phyloP scores from a whole-genome alignment of 305 asterid species.

The Rubia occidens region DNA sequence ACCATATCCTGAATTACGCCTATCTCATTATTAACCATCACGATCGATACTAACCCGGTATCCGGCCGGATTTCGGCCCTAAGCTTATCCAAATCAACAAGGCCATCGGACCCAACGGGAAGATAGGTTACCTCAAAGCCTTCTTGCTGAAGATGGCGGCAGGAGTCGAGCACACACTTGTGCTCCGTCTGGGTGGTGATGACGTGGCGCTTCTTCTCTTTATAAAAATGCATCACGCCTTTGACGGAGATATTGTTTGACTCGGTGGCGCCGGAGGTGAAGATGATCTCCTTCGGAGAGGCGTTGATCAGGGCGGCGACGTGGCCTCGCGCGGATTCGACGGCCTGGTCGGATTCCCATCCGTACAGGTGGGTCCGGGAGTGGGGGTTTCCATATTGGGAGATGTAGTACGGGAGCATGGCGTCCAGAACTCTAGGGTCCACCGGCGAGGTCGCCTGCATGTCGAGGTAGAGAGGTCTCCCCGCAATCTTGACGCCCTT shows the following conservation, averaged over 20 bases:
- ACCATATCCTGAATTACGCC: slow-evolving; percentile 85
- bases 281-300: slow-evolving; percentile 82
- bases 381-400: slow-evolving; percentile 84
- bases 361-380: slow-evolving; percentile 95
- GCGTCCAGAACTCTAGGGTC: slow-evolving; percentile 88
- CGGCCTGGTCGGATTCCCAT: slow-evolving; percentile 91
- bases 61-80: slow-evolving; percentile 67
- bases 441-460: slow-evolving; percentile 94
- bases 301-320: slow-evolving; percentile 59
- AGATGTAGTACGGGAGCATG: slow-evolving; percentile 74
- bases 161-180: slow-evolving; percentile 87
- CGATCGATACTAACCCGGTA: slow-evolving; percentile 76
- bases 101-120: slow-evolving; percentile 68
- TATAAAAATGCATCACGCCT: slow-evolving; percentile 79
- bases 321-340: slow-evolving; percentile 57
- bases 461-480: slow-evolving; percentile 82
- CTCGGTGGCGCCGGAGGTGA: slow-evolving; percentile 95
- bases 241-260: slow-evolving; percentile 78
- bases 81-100: slow-evolving; percentile 52
- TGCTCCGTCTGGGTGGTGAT: slow-evolving; percentile 97
- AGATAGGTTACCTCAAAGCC: slow-evolving; percentile 81
- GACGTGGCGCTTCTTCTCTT: slow-evolving; percentile 79
- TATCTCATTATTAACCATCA: slow-evolving; percentile 97
- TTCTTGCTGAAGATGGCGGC: slow-evolving; percentile 83
- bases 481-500: slow-evolving; percentile 90